Evolutionary conservation across 2,329 filamentous ascomycete genomes (phyloP).

Genomic region (Fusarium sp.): DNA sequence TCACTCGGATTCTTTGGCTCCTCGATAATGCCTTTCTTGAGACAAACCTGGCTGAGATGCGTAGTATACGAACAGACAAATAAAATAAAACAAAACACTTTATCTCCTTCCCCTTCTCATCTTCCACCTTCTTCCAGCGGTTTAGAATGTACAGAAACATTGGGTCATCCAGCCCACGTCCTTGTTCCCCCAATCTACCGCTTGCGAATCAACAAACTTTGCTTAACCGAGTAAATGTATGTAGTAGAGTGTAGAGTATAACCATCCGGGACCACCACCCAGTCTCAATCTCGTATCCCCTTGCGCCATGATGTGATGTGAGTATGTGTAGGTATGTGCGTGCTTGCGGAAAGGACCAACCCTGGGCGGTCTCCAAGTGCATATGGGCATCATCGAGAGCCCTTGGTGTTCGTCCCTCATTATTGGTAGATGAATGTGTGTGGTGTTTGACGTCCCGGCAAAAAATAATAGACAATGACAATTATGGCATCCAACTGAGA

Average conservation of each 20-base stretch:
- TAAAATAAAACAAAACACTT: constrained; percentile 37
- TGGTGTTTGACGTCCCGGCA: constrained; percentile 41
- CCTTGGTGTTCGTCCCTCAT: constrained; percentile 45
- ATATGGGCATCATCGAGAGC: constrained; percentile 39
- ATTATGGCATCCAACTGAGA: constrained; percentile 48
- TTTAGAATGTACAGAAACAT: constrained; percentile 24
- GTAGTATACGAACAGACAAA: constrained; percentile 45
- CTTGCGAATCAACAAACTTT: constrained; percentile 40
- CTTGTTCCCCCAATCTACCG: constrained; percentile 23
- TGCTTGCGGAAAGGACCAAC: constrained; percentile 35
- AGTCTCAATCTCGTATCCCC: constrained; percentile 43
- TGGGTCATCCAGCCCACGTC: constrained; percentile 38
- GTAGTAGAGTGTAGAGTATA: constrained; percentile 43
- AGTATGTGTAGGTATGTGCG: constrained; percentile 28
- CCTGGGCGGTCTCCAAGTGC: constrained; percentile 36
- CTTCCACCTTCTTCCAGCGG: constrained; percentile 20
- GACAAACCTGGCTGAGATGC: constrained; percentile 45
- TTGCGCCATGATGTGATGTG: constrained; percentile 46
- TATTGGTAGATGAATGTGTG: constrained; percentile 43
- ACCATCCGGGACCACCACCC: constrained; percentile 42
- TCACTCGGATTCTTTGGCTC: constrained; percentile 38
- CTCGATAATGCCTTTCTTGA: constrained; percentile 44
- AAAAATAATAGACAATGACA: constrained; percentile 43
- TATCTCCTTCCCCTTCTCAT: neutral
- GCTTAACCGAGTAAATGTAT: constrained; percentile 42